Evolutionary conservation across 2,329 filamentous ascomycete species (phyloP).

Genomic region (Chaetomium sp.): DNA sequence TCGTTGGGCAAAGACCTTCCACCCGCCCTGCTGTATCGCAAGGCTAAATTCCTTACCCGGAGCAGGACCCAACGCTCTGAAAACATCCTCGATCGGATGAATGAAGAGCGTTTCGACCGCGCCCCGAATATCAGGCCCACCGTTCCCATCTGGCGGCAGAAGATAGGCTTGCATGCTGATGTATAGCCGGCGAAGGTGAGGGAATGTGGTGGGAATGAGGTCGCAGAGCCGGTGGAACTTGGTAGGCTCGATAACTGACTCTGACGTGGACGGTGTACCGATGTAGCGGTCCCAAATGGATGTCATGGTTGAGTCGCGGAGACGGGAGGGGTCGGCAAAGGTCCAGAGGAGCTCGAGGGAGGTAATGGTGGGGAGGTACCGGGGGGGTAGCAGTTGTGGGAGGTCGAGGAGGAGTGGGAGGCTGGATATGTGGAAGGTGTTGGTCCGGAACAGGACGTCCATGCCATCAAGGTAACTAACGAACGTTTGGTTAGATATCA

Average conservation of each 20-base stretch:
- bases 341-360: conserved; percentile 5
- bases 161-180: neutral
- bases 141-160: neutral
- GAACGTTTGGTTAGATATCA: too few species aligned
- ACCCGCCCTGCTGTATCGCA: neutral
- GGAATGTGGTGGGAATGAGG: neutral
- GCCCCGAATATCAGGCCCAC: too few species aligned
- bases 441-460: conserved; percentile 26
- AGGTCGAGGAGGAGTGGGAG: conserved; percentile 2
- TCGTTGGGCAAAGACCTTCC: neutral
- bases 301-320: neutral
- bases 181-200: neutral
- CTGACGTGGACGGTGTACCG: neutral
- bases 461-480: conserved; percentile 23
- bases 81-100: neutral
- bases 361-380: conserved; percentile 1
- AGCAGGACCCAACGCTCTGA: neutral
- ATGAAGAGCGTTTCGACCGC: neutral
- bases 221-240: neutral
- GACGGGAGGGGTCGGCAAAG: neutral
- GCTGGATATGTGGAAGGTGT: conserved; percentile 24
- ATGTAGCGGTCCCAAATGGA: neutral
- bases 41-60: neutral
- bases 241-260: neutral
- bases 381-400: neutral